Evolutionary conservation across 441 rosid genomes (phyloP).

Genomic region (Omphalea diandra): DNA sequence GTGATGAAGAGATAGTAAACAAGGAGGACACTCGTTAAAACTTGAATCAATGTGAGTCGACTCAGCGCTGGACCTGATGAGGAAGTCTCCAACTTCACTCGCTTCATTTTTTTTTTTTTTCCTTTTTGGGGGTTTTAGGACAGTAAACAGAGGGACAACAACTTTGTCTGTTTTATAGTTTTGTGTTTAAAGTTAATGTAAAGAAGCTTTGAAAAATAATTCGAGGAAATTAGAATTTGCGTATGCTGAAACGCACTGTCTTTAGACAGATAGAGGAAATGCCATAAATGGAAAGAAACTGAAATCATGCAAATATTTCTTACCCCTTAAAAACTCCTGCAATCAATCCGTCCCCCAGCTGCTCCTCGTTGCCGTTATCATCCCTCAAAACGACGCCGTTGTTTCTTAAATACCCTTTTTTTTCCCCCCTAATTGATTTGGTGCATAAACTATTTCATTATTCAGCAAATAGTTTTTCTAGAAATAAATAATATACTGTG

Average conservation of each 20-base stretch:
- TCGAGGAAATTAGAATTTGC: neutral
- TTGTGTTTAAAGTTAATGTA: neutral
- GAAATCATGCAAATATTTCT: constrained; percentile 18
- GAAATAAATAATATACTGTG: too few relatives aligned
- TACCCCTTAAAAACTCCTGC: neutral
- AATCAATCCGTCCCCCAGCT: neutral
- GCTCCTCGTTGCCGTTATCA: neutral
- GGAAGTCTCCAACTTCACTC: constrained; percentile 48
- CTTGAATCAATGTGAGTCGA: constrained; percentile 62
- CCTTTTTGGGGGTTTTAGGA: constrained; percentile 6
- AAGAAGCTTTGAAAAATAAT: too few relatives aligned
- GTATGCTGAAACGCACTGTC: neutral
- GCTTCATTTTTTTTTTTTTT: constrained; percentile 48
- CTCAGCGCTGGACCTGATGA: constrained; percentile 29
- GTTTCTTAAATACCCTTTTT: too few relatives aligned
- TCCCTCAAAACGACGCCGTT: too few relatives aligned
- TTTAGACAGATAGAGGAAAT: neutral
- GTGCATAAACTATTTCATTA: too few relatives aligned
- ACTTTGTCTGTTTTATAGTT: neutral
- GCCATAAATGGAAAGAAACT: constrained; percentile 1
- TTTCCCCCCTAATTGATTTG: too few relatives aligned
- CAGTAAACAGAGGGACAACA: neutral
- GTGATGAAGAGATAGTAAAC: constrained; percentile 57
- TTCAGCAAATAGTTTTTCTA: too few relatives aligned
- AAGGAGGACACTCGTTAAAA: constrained; percentile 44